A percentile compares a stretch with the other conserved stretches of the same genome.
These are phyloP conservation scores for Spinellus fusiger DNA, from an alignment of 192 early-diverging fungal species.

Conservation along the genomic window DNA sequence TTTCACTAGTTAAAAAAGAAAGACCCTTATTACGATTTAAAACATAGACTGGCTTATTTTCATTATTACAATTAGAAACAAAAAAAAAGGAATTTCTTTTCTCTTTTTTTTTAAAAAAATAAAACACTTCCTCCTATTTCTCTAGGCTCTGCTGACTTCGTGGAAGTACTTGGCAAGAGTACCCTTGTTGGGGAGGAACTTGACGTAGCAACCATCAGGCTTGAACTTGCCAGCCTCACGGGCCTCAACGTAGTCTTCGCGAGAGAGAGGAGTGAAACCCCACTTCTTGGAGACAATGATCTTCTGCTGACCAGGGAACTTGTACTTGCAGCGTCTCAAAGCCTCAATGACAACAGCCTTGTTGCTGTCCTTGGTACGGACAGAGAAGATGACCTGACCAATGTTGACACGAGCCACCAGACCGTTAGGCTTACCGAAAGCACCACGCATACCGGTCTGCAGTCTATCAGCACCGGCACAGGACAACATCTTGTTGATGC, in stretches of 20 bases:
- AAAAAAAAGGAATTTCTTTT: not conserved
- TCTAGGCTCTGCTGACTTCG: constrained; percentile 7
- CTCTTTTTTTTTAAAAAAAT: not conserved
- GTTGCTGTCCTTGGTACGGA: constrained; percentile 93
- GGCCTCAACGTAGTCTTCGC: constrained; percentile 80
- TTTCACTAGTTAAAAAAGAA: no score
- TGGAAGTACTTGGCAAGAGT: constrained; percentile 48
- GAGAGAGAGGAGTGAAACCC: constrained; percentile 98
- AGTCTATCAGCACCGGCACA: constrained; percentile 99
- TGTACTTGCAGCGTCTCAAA: constrained; percentile 94
- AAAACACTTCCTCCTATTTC: not conserved
- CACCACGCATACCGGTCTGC: constrained; percentile 99
- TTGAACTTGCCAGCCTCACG: constrained; percentile 73
- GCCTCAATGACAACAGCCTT: constrained; percentile 87
- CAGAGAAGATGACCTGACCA: constrained; percentile 94
- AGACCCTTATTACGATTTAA: no score
- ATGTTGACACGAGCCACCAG: constrained; percentile 96
- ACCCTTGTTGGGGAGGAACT: constrained; percentile 84
- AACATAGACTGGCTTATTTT: no score
- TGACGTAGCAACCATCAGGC: constrained; percentile 93
- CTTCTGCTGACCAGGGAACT: constrained; percentile 98
- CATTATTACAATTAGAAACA: not conserved
- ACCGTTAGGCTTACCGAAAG: constrained; percentile 95
- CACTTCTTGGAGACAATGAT: constrained; percentile 99
- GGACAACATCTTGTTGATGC: constrained; percentile 99